Conservation (phyloP, 2,329 filamentous ascomycete genomes). For the Xylariaceae sp. region DNA sequence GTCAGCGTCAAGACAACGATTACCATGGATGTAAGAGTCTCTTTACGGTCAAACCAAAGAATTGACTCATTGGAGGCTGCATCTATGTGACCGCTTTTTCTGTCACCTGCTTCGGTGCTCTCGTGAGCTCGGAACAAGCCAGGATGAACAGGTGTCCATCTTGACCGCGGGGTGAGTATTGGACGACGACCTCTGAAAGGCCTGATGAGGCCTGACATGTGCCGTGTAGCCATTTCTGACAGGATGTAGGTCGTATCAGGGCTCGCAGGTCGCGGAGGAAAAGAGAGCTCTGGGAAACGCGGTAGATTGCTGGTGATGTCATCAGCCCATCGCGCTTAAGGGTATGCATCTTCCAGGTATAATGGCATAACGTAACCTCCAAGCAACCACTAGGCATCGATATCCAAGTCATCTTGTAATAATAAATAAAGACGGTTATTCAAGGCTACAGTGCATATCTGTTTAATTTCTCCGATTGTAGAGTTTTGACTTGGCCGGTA, state of each 20-base stretch:
- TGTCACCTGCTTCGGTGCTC: constrained; percentile 45
- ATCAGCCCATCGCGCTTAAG: too few species aligned
- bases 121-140: constrained; percentile 37
- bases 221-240: constrained; percentile 19
- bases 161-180: constrained; percentile 17
- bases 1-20: background rate
- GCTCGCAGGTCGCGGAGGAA: background rate
- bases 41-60: constrained; percentile 83
- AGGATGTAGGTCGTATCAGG: background rate
- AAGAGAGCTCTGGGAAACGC: background rate
- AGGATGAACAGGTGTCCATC: constrained; percentile 15
- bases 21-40: background rate
- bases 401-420: too few species aligned
- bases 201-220: constrained; percentile 33
- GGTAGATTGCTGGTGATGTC: background rate
- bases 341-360: too few species aligned
- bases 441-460: too few species aligned
- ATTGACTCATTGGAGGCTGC: constrained; percentile 74
- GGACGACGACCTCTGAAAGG: constrained; percentile 27
- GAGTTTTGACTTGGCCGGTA: too few species aligned
- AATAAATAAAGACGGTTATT: too few species aligned
- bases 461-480: too few species aligned
- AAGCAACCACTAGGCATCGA: too few species aligned
- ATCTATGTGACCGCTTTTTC: constrained; percentile 79
- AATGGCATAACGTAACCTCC: too few species aligned